Evolutionary conservation across 148 eudicot genomes (phyloP).

Genomic region (Euryodendron excelsum): DNA sequence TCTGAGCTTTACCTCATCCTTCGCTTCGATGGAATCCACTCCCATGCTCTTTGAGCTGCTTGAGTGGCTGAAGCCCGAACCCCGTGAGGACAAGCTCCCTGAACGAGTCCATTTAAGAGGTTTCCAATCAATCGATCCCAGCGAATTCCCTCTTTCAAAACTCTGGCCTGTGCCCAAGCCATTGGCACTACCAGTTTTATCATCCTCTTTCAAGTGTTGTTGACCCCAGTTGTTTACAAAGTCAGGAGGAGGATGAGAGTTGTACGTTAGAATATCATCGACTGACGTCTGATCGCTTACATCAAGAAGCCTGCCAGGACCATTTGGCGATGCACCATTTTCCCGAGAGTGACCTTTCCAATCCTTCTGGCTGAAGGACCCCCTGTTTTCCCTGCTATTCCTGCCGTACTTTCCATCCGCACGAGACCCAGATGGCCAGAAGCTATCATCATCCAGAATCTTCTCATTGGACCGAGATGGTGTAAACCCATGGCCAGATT

Average conservation of each 20-base stretch:
- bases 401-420: constrained; percentile 56
- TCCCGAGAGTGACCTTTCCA: constrained; percentile 59
- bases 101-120: constrained; percentile 76
- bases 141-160: constrained; percentile 48
- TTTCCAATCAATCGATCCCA: constrained; percentile 67
- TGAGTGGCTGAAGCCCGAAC: constrained; percentile 64
- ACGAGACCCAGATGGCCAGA: constrained; percentile 38
- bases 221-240: constrained; percentile 38
- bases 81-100: constrained; percentile 66
- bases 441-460: constrained; percentile 39
- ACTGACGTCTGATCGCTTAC: constrained; percentile 40
- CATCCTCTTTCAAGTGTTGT: constrained; percentile 42
- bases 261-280: constrained; percentile 36
- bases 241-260: constrained; percentile 50
- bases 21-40: constrained; percentile 42
- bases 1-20: constrained; percentile 38
- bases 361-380: constrained; percentile 50
- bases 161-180: constrained; percentile 39
- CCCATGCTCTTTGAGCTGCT: constrained; percentile 62
- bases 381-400: constrained; percentile 50
- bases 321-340: constrained; percentile 30
- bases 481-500: constrained; percentile 35
- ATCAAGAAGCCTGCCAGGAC: constrained; percentile 34
- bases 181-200: constrained; percentile 36
- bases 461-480: constrained; percentile 47